Base-by-base conservation (phyloP, 2,329 filamentous ascomycete species). In the Venturia oleaginea region DNA sequence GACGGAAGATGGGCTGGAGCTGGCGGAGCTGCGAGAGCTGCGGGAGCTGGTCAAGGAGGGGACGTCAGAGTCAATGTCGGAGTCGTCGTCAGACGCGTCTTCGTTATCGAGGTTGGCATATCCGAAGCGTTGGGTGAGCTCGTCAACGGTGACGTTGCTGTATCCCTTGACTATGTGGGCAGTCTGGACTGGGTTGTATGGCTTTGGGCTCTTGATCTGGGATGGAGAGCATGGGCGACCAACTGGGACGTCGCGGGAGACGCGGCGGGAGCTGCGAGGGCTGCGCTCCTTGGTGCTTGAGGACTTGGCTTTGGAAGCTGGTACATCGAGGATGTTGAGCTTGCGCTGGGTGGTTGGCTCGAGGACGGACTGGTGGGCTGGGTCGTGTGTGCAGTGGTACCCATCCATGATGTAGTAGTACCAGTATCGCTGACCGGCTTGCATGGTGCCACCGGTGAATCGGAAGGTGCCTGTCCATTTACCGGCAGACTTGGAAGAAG, bases 351-450 rank as follows among this genome's bases (percentile, higher is more conserved):
- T 97, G 77, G 92, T 97, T 75, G 93, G 92, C 83, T 99, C 94
- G 70, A 90, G 88, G 74, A 90, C 95, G 75, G 89, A 93, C 73
- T 89, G 83, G 76, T 92, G 88, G 76, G 90, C 90, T 70, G 93
- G 92, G 81, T 97, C 94, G 84, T 97, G 93, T 67, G 92, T 92
- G 76, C 96, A 89, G 78, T 97, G 92, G 86, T 97, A 97, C 71
- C 94, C 94, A 77, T 99, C 94, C 78, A 97, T 94, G 86, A 97
- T 97, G 84, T 97, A 99, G 86, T 99, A 99, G 87, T 97, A 99
- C 94, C 94, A 99, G 86, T 97, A 97, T 76, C 93, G 88, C 76
- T 91, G 87, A 76, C 93, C 92, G 72, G 91, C 83, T 82, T 93
- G 87, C 72, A 97, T 85, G 66, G 91, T 93, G 67, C 86, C 80